Evolutionary conservation across 345 rosid species (phyloP).

Genomic region (Sonneratia caseolaris): DNA sequence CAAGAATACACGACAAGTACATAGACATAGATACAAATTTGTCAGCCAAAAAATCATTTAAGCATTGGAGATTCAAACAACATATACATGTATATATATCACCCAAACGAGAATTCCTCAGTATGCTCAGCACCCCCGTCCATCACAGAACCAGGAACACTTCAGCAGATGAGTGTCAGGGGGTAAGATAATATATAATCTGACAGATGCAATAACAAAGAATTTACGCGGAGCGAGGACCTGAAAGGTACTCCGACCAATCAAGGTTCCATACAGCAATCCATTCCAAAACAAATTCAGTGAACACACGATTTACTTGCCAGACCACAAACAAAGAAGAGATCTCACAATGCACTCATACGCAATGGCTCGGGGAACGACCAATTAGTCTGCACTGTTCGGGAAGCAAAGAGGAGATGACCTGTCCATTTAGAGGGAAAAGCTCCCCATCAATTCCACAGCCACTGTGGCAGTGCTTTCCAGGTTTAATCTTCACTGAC

Average conservation of each 20-base stretch:
- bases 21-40: too few species aligned
- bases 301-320: not conserved
- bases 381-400: conserved; percentile 96
- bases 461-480: conserved; percentile 64
- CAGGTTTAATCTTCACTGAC: conserved; percentile 79
- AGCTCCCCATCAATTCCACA: conserved; percentile 96
- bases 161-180: not conserved
- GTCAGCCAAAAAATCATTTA: too few species aligned
- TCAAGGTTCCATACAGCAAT: not conserved
- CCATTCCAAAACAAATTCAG: not conserved
- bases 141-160: not conserved
- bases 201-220: conserved; percentile 6
- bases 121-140: not conserved
- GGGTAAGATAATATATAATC: not conserved
- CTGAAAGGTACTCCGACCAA: not conserved
- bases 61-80: too few species aligned
- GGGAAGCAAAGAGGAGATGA: conserved; percentile 66
- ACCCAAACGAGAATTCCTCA: not conserved
- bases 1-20: too few species aligned
- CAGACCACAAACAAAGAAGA: not conserved
- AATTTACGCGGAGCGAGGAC: conserved; percentile 8
- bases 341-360: not conserved
- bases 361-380: conserved; percentile 26
- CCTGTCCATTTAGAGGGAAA: conserved; percentile 77
- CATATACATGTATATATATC: too few species aligned